Evolutionary conservation across 768 basidiomycete genomes (phyloP).

Genomic region (Pulveroboletus sp.): DNA sequence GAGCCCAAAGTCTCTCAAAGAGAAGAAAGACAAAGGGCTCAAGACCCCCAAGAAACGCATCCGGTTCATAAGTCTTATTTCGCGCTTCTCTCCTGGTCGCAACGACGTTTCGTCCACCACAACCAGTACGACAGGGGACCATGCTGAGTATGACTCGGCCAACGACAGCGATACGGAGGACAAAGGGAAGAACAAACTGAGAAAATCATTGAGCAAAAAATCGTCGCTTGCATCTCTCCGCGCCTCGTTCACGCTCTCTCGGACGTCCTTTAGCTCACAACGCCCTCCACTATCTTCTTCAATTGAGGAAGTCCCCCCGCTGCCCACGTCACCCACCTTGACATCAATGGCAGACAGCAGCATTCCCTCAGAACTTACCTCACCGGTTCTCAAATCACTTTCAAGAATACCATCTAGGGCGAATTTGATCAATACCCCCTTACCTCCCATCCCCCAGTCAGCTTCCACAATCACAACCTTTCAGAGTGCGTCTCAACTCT

Average conservation of each 20-base stretch:
- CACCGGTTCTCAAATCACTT: conserved; percentile 8
- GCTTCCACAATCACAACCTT: conserved; percentile 27
- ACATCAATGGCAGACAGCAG: neutral
- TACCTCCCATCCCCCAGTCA: conserved; percentile 31
- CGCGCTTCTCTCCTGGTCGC: conserved; percentile 30
- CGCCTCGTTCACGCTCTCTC: conserved; percentile 29
- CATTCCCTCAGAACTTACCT: neutral
- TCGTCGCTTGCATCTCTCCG: conserved; percentile 30
- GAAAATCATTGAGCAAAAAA: conserved; percentile 27
- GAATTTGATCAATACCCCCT: neutral
- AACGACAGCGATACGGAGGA: conserved; percentile 24
- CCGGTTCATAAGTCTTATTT: conserved; percentile 32
- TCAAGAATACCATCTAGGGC: conserved; percentile 24
- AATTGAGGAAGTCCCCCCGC: conserved; percentile 24
- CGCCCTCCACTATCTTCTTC: conserved; percentile 20
- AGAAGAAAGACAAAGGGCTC: conserved; percentile 19
- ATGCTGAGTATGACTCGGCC: conserved; percentile 19
- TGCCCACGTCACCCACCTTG: conserved; percentile 26
- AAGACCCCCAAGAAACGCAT: conserved; percentile 31
- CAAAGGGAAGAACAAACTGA: conserved; percentile 10
- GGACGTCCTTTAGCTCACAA: conserved; percentile 27
- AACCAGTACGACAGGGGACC: neutral
- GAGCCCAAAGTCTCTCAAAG: conserved; percentile 12
- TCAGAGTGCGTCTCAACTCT: conserved; percentile 19
- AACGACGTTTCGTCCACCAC: conserved; percentile 12